Percentiles rank a stretch among this genome's conserved stretches.
Conservation (phyloP, 2,329 filamentous ascomycete genomes). For the Ascochyta koolunga region DNA sequence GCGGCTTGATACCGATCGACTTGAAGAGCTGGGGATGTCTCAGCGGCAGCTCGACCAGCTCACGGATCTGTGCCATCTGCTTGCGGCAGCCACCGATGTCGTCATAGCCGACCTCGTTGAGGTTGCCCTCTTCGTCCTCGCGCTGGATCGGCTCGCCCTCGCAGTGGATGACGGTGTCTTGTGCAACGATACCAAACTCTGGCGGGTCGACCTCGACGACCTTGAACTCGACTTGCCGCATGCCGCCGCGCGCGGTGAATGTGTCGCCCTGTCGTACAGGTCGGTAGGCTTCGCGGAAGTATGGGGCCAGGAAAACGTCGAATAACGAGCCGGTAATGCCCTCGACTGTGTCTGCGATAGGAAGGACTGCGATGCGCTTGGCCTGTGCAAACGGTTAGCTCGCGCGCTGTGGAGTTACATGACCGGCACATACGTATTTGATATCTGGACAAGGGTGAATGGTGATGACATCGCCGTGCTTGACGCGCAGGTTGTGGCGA, state of each 20-base stretch:
- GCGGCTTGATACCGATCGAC: conserved; percentile 99
- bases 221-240: conserved; percentile 99
- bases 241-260: conserved; percentile 95
- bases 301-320: conserved; percentile 98
- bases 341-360: conserved; percentile 97
- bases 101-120: conserved; percentile 98
- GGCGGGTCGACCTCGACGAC: conserved; percentile 98
- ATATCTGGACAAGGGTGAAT: conserved; percentile 98
- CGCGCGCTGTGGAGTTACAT: background rate
- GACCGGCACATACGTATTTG: conserved; percentile 83
- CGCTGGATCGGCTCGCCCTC: conserved; percentile 97
- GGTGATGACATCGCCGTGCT: conserved; percentile 97
- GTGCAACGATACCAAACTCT: conserved; percentile 97
- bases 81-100: conserved; percentile 99
- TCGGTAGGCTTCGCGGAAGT: conserved; percentile 98
- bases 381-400: conserved; percentile 63
- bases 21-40: conserved; percentile 99
- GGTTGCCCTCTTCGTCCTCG: conserved; percentile 98
- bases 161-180: conserved; percentile 98
- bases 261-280: conserved; percentile 96
- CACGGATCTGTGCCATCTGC: conserved; percentile 99
- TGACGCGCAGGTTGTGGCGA: conserved; percentile 96
- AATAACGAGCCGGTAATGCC: conserved; percentile 97
- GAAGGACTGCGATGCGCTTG: conserved; percentile 97
- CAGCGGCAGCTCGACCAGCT: conserved; percentile 95